phyloP scores from a whole-genome alignment of 1,139 yeast genomes.

The Meyerozyma athensensis region DNA sequence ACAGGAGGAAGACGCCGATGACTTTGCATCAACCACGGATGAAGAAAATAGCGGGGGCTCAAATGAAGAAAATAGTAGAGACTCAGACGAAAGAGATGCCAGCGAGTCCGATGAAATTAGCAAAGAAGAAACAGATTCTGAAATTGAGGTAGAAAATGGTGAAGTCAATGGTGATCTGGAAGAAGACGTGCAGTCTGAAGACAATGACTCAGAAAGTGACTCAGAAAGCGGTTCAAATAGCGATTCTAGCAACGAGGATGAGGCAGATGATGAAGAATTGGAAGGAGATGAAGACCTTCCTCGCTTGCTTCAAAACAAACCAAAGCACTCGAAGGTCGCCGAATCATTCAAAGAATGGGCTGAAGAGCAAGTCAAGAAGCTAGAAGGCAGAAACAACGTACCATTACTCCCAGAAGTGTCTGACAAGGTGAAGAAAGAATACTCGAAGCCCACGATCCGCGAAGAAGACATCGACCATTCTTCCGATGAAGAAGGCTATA shows the following conservation, averaged over 20 bases:
- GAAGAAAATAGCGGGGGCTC: constrained; percentile 11
- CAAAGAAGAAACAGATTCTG: constrained; percentile 10
- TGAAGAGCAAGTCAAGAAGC: constrained; percentile 46
- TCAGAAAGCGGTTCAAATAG: constrained; percentile 15
- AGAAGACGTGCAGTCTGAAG: constrained; percentile 20
- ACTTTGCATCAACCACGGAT: constrained; percentile 26
- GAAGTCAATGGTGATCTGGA: too few relatives aligned
- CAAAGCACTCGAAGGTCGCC: constrained; percentile 41
- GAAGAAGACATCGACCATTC: constrained; percentile 61
- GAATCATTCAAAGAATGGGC: constrained; percentile 59
- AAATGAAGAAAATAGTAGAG: too few relatives aligned
- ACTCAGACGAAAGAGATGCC: constrained; percentile 12
- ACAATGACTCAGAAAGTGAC: constrained; percentile 15
- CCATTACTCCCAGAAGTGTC: constrained; percentile 47
- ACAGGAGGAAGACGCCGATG: constrained; percentile 36
- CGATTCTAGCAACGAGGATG: constrained; percentile 18
- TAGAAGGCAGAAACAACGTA: constrained; percentile 54
- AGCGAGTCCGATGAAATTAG: constrained; percentile 11
- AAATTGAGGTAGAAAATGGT: constrained; percentile 40
- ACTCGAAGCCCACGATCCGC: constrained; percentile 40
- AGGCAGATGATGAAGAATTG: constrained; percentile 16
- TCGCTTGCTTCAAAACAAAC: constrained; percentile 31
- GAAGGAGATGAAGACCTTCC: constrained; percentile 25
- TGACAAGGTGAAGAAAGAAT: constrained; percentile 41
- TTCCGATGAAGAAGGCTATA: constrained; percentile 52